Evolutionary conservation across 352 stramenopile species (phyloP).

Genomic region (Thalassiosira exigua): DNA sequence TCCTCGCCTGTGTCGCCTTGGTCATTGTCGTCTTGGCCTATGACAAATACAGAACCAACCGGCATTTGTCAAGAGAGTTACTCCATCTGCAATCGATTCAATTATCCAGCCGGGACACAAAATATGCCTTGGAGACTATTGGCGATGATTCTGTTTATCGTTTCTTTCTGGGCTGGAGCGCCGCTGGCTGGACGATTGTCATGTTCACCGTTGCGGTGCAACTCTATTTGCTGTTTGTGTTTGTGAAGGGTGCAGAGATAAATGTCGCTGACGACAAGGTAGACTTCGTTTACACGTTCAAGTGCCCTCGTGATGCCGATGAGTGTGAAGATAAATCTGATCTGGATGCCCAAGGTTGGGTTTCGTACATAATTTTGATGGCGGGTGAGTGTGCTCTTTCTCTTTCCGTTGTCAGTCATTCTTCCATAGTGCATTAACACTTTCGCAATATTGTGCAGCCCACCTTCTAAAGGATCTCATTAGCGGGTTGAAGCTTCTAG

Average conservation of each 20-base stretch:
- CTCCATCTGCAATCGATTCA: neutral
- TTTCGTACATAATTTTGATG: constrained; percentile 34
- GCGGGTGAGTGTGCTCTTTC: too few relatives aligned
- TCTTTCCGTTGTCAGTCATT: too few relatives aligned
- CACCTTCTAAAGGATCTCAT: constrained; percentile 23
- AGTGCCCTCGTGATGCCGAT: constrained; percentile 16
- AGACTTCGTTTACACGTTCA: constrained; percentile 31
- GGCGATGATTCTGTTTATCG: constrained; percentile 36
- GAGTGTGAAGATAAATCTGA: constrained; percentile 14
- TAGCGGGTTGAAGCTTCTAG: constrained; percentile 22
- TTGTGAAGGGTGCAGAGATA: constrained; percentile 18
- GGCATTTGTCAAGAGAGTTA: neutral
- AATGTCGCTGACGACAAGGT: constrained; percentile 14
- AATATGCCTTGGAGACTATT: constrained; percentile 29
- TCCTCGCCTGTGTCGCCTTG: neutral
- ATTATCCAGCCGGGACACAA: constrained; percentile 1
- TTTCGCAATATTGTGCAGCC: too few relatives aligned
- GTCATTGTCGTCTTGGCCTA: neutral
- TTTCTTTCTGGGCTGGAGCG: constrained; percentile 28
- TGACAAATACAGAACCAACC: neutral
- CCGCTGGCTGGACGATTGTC: constrained; percentile 17
- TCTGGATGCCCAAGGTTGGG: constrained; percentile 1
- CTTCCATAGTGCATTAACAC: too few relatives aligned
- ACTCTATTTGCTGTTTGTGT: constrained; percentile 17
- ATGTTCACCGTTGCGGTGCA: constrained; percentile 12